These are phyloP conservation scores for Ailanthus altissimus DNA, from an alignment of 345 rosid species.

Conservation along the genomic window DNA sequence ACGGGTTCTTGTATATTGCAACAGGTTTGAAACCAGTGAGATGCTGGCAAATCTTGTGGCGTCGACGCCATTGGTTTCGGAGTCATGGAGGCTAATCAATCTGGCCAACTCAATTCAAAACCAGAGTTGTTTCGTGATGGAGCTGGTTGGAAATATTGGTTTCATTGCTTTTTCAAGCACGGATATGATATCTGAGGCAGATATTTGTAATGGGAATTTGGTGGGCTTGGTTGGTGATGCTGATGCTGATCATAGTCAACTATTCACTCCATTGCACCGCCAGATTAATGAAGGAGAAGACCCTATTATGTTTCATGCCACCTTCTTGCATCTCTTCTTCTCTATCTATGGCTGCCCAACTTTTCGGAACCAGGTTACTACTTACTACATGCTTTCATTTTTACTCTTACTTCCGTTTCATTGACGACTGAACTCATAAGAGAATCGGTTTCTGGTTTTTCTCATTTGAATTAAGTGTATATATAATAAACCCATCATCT, in stretches of 20 bases:
- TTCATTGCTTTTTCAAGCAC: constrained; percentile 56
- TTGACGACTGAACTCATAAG: no score
- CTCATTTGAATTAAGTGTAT: no score
- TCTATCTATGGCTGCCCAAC: constrained; percentile 16
- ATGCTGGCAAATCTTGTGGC: constrained; percentile 57
- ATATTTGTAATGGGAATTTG: constrained; percentile 16
- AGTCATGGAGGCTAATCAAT: constrained; percentile 63
- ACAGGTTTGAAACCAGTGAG: constrained; percentile 81
- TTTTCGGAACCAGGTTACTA: constrained; percentile 49
- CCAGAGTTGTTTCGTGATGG: constrained; percentile 31
- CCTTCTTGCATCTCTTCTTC: constrained; percentile 41
- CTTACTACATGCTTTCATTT: no score
- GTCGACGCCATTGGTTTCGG: constrained; percentile 53
- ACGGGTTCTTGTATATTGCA: no score
- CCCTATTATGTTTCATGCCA: constrained; percentile 51
- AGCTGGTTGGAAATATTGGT: constrained; percentile 38
- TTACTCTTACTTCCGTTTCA: no score
- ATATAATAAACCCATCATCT: no score
- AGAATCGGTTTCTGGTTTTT: no score
- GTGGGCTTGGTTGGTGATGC: constrained; percentile 22
- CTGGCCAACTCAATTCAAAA: constrained; percentile 27
- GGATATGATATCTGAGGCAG: constrained; percentile 21
- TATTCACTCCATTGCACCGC: constrained; percentile 40
- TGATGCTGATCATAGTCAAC: no score
- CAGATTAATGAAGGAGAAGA: constrained; percentile 38